These are phyloP conservation scores for Acmispon strigosus DNA, from an alignment of 306 rosid genomes.

Conservation along the genomic window DNA sequence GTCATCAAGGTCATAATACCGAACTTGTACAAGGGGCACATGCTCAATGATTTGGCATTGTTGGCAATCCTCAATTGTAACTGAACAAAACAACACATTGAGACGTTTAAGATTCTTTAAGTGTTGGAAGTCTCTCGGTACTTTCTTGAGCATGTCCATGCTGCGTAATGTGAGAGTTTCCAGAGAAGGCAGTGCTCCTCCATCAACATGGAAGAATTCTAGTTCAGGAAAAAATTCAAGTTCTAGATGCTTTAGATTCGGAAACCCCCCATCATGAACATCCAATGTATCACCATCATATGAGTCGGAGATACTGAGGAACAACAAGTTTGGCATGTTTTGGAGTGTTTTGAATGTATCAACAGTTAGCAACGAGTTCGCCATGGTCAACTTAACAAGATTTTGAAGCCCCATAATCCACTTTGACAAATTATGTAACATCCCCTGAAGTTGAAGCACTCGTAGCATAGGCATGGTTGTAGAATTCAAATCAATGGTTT, in stretches of 20 bases:
- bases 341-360: no score
- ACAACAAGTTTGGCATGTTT: no score
- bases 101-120: background rate
- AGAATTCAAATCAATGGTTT: background rate
- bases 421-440: background rate
- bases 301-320: rapidly evolving
- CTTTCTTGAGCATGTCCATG: background rate
- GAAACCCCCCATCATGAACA: background rate
- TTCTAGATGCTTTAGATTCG: background rate
- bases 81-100: no score
- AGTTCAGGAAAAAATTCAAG: background rate
- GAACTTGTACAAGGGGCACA: no score
- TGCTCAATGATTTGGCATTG: no score
- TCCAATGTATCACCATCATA: background rate
- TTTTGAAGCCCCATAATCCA: background rate
- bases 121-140: background rate
- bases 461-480: background rate
- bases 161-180: background rate
- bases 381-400: background rate
- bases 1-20: no score
- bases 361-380: no score
- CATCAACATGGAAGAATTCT: background rate
- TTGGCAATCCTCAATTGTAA: background rate
- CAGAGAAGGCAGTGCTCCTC: background rate
- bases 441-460: background rate